These are phyloP conservation scores for Tulasnella sp. DNA, from an alignment of 768 basidiomycete species.

Conservation along the genomic window DNA sequence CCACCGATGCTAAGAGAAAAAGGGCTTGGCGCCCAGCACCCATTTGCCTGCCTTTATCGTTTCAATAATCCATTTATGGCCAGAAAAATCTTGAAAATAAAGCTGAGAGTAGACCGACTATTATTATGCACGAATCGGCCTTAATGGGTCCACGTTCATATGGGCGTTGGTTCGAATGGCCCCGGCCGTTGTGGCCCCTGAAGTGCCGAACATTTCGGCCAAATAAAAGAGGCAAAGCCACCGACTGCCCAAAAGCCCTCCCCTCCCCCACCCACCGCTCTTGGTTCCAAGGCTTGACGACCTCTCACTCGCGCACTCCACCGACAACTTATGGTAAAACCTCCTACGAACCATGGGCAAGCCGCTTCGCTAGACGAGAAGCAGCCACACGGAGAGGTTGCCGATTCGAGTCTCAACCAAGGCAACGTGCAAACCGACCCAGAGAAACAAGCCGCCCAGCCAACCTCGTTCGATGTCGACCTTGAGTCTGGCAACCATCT, in stretches of 20 bases:
- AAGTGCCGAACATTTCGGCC: conserved; percentile 18
- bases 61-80: background rate
- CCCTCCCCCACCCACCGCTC: background rate
- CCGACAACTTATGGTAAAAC: conserved; percentile 7
- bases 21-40: background rate
- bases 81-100: background rate
- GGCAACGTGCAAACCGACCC: conserved; percentile 4
- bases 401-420: conserved; percentile 6
- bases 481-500: conserved; percentile 24
- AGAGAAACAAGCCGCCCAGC: conserved; percentile 8
- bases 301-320: background rate
- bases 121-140: background rate
- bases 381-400: background rate
- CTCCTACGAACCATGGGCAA: background rate
- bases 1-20: background rate
- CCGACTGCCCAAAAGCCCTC: background rate
- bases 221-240: background rate
- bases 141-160: background rate
- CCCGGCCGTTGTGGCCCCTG: background rate
- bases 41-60: background rate
- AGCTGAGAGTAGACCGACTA: background rate
- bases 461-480: conserved; percentile 22
- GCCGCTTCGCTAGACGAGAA: conserved; percentile 17
- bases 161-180: background rate
- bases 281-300: background rate